Conservation (phyloP, 176 grass and related monocot genomes). For the Puya raimondii region DNA sequence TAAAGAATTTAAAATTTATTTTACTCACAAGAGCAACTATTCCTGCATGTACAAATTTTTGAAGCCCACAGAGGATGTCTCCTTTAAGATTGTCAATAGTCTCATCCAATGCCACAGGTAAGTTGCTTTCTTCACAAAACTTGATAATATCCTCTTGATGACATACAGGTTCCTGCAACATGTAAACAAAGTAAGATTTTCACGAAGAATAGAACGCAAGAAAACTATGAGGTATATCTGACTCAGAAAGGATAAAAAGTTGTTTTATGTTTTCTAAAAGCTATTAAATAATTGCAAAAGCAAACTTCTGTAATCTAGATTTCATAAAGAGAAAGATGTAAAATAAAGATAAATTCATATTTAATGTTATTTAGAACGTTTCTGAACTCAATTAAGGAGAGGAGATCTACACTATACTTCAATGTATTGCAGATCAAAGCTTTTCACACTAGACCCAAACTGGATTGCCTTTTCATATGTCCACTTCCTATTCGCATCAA, state of each 20-base stretch:
- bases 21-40: slow-evolving; percentile 84
- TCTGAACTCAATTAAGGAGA: too few relatives aligned
- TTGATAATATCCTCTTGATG: slow-evolving; percentile 61
- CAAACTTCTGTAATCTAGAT: too few relatives aligned
- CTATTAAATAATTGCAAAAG: too few relatives aligned
- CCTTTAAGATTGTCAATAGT: slow-evolving; percentile 78
- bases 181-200: slow-evolving; percentile 17
- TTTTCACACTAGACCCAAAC: slow-evolving; percentile 64
- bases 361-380: too few relatives aligned
- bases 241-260: neutral
- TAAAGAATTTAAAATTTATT: neutral
- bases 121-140: slow-evolving; percentile 67
- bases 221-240: neutral
- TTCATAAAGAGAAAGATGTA: too few relatives aligned
- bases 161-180: slow-evolving; percentile 79
- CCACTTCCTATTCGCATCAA: slow-evolving; percentile 88
- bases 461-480: slow-evolving; percentile 74
- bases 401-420: slow-evolving; percentile 48
- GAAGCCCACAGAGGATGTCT: slow-evolving; percentile 47
- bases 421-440: slow-evolving; percentile 59
- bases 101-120: slow-evolving; percentile 89
- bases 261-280: too few relatives aligned
- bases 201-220: slow-evolving; percentile 26
- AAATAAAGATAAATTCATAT: too few relatives aligned
- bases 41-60: slow-evolving; percentile 78